Base-by-base conservation (phyloP, 225 moss, liverwort and hornwort genomes). In the Straminergon stramineum region DNA sequence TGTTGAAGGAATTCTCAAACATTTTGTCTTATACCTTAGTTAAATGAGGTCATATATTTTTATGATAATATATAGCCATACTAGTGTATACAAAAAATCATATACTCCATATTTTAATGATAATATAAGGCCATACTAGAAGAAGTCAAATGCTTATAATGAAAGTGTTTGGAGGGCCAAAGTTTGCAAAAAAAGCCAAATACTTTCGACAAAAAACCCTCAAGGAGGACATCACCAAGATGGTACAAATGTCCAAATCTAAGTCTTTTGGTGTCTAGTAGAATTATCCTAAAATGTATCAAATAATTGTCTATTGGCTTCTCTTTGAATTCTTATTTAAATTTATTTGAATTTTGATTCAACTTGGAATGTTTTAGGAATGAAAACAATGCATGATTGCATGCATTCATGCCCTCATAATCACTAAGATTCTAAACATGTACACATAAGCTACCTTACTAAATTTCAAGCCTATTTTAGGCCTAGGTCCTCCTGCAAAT, bases 191-290 rank as follows among this genome's bases (percentile, higher is more conserved):
- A 7, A 5, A 73, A 16, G 73, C 10, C 15, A 43, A 43, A 43
- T 51, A 51, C 18, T 51, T 51, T 31, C 2, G 2, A 12, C 31
- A 31, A 51, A 11, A 18, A 31, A 31, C 19, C 45, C 2, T 75
- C 1, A 12, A 31, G 2, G 20, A 4, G 2, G 19, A 48, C 16
- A 15, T 1, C 31, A 74, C 10, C 10, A 17, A 3, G 2, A 5
- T 30, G 4, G 11, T 20, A 51, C 19, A 75, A 19, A 32, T 51
- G 51, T 31, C 75, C 11, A 51, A 51, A 51, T 51, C 19, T 31
- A 19, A 11, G 19, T 31, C 19, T 19, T 75, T 4, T 19, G 4
- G 12, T 19, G 32, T 48, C 11, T 30, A 2, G 4, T 48, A 75
- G 11, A 31, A 17, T 48, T 48, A 48, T 48, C 30, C 19, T 51